These are phyloP conservation scores for Hydrangea macrophylla DNA, from an alignment of 148 eudicot species.

Conservation along the genomic window DNA sequence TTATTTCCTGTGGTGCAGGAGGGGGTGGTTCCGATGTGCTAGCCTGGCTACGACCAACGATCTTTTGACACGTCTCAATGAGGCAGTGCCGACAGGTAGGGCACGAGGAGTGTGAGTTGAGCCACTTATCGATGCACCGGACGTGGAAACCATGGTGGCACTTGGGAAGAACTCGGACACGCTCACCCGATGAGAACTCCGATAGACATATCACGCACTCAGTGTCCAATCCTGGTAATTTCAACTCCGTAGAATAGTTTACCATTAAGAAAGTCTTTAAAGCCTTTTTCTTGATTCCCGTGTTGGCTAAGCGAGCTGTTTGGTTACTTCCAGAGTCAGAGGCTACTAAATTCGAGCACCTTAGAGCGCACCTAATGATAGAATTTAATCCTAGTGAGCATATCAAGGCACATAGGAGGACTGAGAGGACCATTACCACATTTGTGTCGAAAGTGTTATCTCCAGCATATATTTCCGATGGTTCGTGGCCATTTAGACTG, in stretches of 20 bases:
- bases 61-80: conserved; percentile 62
- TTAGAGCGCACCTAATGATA: conserved; percentile 66
- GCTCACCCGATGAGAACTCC: conserved; percentile 51
- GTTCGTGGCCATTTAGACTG: conserved; percentile 17
- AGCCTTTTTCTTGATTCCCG: conserved; percentile 69
- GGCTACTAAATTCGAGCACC: conserved; percentile 53
- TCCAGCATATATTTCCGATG: conserved; percentile 30
- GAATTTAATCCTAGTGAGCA: conserved; percentile 79
- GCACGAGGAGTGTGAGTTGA: conserved; percentile 73
- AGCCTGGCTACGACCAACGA: conserved; percentile 32
- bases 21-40: conserved; percentile 19
- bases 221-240: conserved; percentile 45
- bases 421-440: conserved; percentile 81
- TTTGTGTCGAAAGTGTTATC: conserved; percentile 59
- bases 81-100: conserved; percentile 80
- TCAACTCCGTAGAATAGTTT: conserved; percentile 40
- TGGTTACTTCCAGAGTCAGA: conserved; percentile 23
- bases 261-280: conserved; percentile 58
- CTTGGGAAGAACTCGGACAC: conserved; percentile 56
- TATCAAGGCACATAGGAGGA: conserved; percentile 78
- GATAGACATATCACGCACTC: conserved; percentile 76
- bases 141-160: conserved; percentile 86
- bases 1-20: conserved; percentile 18
- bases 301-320: conserved; percentile 44
- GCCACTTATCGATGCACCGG: conserved; percentile 73